Base-by-base conservation (phyloP, 2,329 filamentous ascomycete species). In the Alternaria solani region DNA sequence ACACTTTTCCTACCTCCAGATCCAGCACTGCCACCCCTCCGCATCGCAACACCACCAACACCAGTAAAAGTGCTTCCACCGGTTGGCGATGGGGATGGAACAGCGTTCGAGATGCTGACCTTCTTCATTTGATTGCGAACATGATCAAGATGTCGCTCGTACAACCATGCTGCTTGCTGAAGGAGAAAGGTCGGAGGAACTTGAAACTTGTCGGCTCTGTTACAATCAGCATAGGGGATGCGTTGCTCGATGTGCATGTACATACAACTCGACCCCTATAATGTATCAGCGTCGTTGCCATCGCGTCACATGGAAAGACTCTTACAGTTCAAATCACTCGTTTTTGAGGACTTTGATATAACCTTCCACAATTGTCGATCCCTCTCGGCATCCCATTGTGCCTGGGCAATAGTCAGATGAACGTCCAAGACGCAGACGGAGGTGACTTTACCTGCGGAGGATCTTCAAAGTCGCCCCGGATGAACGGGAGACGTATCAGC, bases 81-180 rank as follows among this genome's bases (percentile, higher is more conserved):
- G n/a, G 64, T 59, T 9, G 67, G 66, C 28, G 66, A 64, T 47
- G 68, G 58, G 2, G 88, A 87, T 2, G 88, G 88, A 1, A 86
- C 84, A 1, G 84, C 83, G 18, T 83, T 79, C 4, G 87, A 87
- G 57, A 81, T 85, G 3, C 86, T 88, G 43, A 89, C 88, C 74
- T 90, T 95, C 63, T 91, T 88, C 83, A 98, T 93, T 80, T 97
- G 93, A 20, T 91, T 93, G 67, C 92, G 88, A 48, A 98, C 92
- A 76, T 97, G 93, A 0, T 92, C 91, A 28, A 96, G 87, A 80
- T 98, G 93, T 52, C 92, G 86, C 76, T 98, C 94, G 74, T 95
- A 97, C 6, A 98, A 87, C 87, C 93, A 97, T 78, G 93, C 93
- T 64, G 93, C 93, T 79, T 99, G 93, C 75, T 97, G 92, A 16